Conservation (phyloP, 352 stramenopile species). For the Pythium folliculosum region DNA sequence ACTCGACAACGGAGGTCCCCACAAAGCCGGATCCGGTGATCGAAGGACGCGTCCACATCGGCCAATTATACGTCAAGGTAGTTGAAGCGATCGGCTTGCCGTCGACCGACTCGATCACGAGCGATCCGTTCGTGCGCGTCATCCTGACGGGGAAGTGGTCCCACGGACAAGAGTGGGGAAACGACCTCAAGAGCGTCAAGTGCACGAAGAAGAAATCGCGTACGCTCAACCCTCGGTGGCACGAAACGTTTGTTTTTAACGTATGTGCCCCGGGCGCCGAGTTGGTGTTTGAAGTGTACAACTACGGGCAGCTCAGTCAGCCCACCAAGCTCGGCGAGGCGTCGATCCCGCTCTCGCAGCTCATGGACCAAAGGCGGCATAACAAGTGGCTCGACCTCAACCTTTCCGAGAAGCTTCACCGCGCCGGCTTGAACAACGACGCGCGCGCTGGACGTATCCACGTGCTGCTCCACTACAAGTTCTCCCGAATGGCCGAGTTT, state of each 20-base stretch:
- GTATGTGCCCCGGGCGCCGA: slow-evolving; percentile 82
- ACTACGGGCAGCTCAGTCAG: slow-evolving; percentile 81
- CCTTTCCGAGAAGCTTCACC: slow-evolving; percentile 78
- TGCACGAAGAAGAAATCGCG: slow-evolving; percentile 88
- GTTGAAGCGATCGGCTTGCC: slow-evolving; percentile 83
- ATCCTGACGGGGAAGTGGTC: slow-evolving; percentile 87
- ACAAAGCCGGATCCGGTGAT: slow-evolving; percentile 78
- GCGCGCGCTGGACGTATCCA: slow-evolving; percentile 78
- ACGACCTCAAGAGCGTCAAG: slow-evolving; percentile 78
- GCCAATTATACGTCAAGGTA: slow-evolving; percentile 86
- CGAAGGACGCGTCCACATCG: slow-evolving; percentile 81
- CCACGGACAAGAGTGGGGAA: slow-evolving; percentile 82
- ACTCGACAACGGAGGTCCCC: slow-evolving; percentile 70
- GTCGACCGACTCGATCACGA: slow-evolving; percentile 88
- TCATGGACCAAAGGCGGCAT: slow-evolving; percentile 86
- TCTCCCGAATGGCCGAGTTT: slow-evolving; percentile 82
- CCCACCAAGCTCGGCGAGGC: slow-evolving; percentile 84
- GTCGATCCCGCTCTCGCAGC: slow-evolving; percentile 65
- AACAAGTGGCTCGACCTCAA: slow-evolving; percentile 88
- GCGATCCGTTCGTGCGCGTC: slow-evolving; percentile 82
- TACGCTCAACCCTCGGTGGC: slow-evolving; percentile 84
- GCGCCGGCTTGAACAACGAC: slow-evolving; percentile 81
- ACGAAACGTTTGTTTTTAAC: slow-evolving; percentile 89
- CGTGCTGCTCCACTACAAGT: slow-evolving; percentile 87
- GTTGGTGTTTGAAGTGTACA: slow-evolving; percentile 84